Evolutionary conservation across 225 moss, liverwort and hornwort species (phyloP), one percentile per base, ranked within the genome.

Genomic region (Rhytidiadelphus loreus): DNA sequence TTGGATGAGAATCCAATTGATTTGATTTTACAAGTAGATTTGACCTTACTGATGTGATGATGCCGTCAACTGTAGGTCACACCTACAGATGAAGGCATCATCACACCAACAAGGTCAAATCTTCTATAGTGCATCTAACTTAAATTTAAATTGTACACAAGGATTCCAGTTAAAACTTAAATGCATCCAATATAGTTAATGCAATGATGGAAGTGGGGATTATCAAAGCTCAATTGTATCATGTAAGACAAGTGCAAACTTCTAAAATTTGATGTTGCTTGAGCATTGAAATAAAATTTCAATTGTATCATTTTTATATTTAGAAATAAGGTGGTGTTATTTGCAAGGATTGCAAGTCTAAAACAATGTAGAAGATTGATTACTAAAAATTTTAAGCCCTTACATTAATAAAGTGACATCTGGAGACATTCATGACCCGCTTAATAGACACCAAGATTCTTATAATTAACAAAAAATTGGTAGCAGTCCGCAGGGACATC

Each of bases 401-500:
- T 28, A 6, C 7, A 46, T 30, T 25, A 18, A 11, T 29, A 30
- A 46, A 28, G 18, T 43, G 13, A 29, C 5, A 0, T 29, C 17
- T 73, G 16, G 30, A 48, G 48, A 74, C 48, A 74, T 19, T 19
- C 19, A 74, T 18, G 30, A 11, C 1, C 30, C 3, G 29, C 4
- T 30, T 30, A 11, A 30, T 44, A 30, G 13, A 48, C 14, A 18
- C 17, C 30, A 19, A 74, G 12, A 74, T 6, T 74, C 46, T 30
- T 48, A 11, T 6, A 46, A 30, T 19, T 30, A 48, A 48, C 6
- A 30, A 7, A 7, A 48, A 19, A 7, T 74, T 1, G 0, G 2
- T 29, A 46, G 9, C 0, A 0, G 10, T 29, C 0, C 4, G 0
- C 4, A 0, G 0, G 53, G 4, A 22, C 20, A 23, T 53, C 35